These are phyloP conservation scores for Mikania micrantha DNA, from an alignment of 129 eudicot species.

Conservation along the genomic window DNA sequence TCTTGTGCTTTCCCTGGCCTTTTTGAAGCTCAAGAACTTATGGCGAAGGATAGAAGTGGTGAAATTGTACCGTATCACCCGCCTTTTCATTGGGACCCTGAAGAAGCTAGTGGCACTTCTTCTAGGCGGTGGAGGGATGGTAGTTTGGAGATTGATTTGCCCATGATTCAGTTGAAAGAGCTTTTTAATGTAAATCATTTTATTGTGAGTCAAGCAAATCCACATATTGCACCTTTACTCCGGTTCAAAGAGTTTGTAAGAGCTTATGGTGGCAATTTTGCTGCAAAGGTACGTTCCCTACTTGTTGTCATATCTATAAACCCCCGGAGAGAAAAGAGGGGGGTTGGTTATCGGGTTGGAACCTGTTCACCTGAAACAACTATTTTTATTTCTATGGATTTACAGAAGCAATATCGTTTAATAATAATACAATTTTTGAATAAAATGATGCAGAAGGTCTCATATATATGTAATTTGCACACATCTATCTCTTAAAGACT, in stretches of 20 bases:
- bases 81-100: slow-evolving; percentile 80
- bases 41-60: slow-evolving; percentile 89
- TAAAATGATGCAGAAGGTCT: no score
- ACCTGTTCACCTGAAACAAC: no score
- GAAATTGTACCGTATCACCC: slow-evolving; percentile 96
- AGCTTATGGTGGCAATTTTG: slow-evolving; percentile 91
- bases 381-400: no score
- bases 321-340: no score
- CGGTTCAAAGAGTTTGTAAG: slow-evolving; percentile 76
- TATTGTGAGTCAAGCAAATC: slow-evolving; percentile 98
- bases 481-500: no score
- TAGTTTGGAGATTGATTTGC: slow-evolving; percentile 90
- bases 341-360: no score
- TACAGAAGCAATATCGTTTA: no score
- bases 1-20: slow-evolving; percentile 99
- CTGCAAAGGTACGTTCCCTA: slow-evolving; percentile 70
- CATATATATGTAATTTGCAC: no score
- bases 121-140: slow-evolving; percentile 97
- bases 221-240: slow-evolving; percentile 83
- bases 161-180: slow-evolving; percentile 95
- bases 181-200: slow-evolving; percentile 94
- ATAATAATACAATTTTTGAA: no score
- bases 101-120: slow-evolving; percentile 51
- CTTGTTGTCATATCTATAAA: neutral
- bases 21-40: slow-evolving; percentile 91